Evolutionary conservation across 176 grass and related monocot species (phyloP).

Genomic region (Tillandsia fasciculata): DNA sequence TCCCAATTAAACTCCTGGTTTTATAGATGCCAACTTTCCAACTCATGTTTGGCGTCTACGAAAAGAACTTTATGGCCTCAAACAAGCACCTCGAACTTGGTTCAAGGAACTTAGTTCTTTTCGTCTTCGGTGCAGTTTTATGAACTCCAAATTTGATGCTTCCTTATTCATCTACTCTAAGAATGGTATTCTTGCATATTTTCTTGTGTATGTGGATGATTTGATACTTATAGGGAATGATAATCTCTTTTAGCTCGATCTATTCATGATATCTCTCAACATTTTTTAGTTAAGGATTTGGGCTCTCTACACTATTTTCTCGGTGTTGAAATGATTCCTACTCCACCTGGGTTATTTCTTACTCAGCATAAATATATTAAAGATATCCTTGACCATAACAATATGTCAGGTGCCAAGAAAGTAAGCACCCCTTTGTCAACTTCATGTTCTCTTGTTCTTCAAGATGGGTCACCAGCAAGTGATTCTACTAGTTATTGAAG

Average conservation of each 20-base stretch:
- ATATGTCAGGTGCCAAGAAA: background rate
- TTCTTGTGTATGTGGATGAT: slow-evolving; percentile 12
- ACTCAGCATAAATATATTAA: background rate
- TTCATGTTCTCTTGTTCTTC: background rate
- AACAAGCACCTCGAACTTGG: slow-evolving; percentile 1
- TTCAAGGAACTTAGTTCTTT: background rate
- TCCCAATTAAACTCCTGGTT: accelerated
- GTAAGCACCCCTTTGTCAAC: background rate
- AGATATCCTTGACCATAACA: background rate
- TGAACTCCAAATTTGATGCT: background rate
- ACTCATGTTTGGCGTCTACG: background rate
- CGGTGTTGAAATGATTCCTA: background rate
- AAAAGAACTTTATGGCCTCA: slow-evolving; percentile 7
- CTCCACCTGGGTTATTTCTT: background rate
- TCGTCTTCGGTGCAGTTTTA: background rate
- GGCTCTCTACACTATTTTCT: background rate
- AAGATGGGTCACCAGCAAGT: background rate
- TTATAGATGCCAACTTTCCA: background rate
- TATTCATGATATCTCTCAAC: background rate
- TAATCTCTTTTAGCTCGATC: background rate
- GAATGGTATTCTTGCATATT: background rate
- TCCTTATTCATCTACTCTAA: background rate
- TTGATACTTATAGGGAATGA: background rate
- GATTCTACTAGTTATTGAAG: background rate
- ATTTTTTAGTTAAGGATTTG: background rate